Evolutionary conservation across 1,139 yeast genomes (phyloP).

Genomic region (Yamadazyma siamensis): DNA sequence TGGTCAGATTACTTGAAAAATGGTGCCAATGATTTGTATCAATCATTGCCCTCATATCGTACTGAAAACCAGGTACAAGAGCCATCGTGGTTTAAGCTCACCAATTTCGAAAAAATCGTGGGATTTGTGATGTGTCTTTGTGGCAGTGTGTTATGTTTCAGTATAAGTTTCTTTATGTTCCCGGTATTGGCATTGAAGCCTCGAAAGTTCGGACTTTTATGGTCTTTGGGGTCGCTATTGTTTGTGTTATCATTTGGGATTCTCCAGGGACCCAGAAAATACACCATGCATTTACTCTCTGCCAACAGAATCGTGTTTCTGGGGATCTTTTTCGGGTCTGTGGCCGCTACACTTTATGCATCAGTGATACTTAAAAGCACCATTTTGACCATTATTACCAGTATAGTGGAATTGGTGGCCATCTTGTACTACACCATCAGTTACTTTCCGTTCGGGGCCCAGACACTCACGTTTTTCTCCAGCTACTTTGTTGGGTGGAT

Average conservation of each 20-base stretch:
- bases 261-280: slow-evolving; percentile 86
- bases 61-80: slow-evolving; percentile 29
- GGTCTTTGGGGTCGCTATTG: slow-evolving; percentile 89
- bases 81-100: slow-evolving; percentile 57
- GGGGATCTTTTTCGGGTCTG: slow-evolving; percentile 71
- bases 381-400: slow-evolving; percentile 70
- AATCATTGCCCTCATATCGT: slow-evolving; percentile 37
- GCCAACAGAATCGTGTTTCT: slow-evolving; percentile 78
- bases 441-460: slow-evolving; percentile 94
- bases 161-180: slow-evolving; percentile 74
- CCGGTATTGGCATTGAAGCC: slow-evolving; percentile 91
- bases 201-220: slow-evolving; percentile 80
- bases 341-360: slow-evolving; percentile 60
- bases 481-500: slow-evolving; percentile 76
- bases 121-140: slow-evolving; percentile 75
- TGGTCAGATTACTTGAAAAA: slow-evolving; percentile 46
- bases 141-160: slow-evolving; percentile 77
- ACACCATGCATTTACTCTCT: slow-evolving; percentile 69
- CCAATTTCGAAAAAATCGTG: slow-evolving; percentile 75
- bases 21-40: slow-evolving; percentile 41
- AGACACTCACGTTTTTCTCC: slow-evolving; percentile 78
- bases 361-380: slow-evolving; percentile 62
- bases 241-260: slow-evolving; percentile 89
- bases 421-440: slow-evolving; percentile 85
- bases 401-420: slow-evolving; percentile 76